Percentiles rank a stretch among this genome's conserved stretches.
phyloP scores from a whole-genome alignment of 495 filamentous ascomycete genomes.

The Neurospora intermedia region DNA sequence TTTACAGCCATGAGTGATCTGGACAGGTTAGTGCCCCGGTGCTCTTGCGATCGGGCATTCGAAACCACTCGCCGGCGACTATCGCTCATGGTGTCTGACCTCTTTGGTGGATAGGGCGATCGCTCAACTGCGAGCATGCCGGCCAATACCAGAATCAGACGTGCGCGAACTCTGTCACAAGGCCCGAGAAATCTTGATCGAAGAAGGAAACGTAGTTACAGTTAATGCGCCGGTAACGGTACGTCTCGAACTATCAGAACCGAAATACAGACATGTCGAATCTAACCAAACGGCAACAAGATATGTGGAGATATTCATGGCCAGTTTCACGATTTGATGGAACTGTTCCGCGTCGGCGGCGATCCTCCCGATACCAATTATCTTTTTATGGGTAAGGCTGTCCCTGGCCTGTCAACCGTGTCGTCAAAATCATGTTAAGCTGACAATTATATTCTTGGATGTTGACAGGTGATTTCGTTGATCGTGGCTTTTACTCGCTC shows the following conservation, averaged over 20 bases:
- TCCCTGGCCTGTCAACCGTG: not conserved
- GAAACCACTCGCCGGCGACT: conserved; percentile 14
- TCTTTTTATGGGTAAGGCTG: conserved; percentile 74
- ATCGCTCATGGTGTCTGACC: not conserved
- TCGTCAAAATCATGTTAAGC: not conserved
- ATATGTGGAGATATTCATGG: conserved; percentile 99
- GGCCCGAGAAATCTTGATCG: conserved; percentile 89
- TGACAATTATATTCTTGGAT: not conserved
- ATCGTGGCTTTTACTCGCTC: conserved; percentile 95
- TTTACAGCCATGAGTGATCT: conserved; percentile 19
- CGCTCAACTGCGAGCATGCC: conserved; percentile 84
- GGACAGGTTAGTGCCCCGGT: conserved; percentile 15
- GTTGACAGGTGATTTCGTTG: conserved; percentile 76
- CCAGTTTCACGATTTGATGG: conserved; percentile 98
- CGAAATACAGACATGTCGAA: not conserved
- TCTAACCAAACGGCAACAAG: conserved; percentile 20
- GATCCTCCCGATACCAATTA: conserved; percentile 97
- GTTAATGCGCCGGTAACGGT: conserved; percentile 92
- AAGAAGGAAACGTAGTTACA: conserved; percentile 95
- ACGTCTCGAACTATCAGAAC: conserved; percentile 6
- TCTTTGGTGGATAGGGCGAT: conserved; percentile 56
- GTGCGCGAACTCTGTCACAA: conserved; percentile 97
- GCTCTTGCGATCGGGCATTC: conserved; percentile 35
- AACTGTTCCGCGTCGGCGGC: conserved; percentile 91
- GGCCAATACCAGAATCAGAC: conserved; percentile 88